phyloP scores from a whole-genome alignment of 1,284 basidiomycete species.

The Cryptococcus sp. region DNA sequence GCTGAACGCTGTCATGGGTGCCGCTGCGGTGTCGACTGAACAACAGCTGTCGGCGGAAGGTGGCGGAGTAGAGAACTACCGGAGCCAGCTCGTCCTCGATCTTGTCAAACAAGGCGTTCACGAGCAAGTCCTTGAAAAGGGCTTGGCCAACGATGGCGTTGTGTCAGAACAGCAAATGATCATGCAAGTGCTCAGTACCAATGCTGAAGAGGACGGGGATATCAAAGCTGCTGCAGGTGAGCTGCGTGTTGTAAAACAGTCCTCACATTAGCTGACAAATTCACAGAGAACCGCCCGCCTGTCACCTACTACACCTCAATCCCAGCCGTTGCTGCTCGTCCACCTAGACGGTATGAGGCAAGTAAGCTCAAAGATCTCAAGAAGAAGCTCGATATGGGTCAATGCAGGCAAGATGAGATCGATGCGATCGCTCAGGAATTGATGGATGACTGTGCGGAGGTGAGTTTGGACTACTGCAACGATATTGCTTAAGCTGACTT shows the following conservation, averaged over 20 bases:
- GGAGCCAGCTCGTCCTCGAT: slow-evolving; percentile 84
- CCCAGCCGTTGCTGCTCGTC: slow-evolving; percentile 75
- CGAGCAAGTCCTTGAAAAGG: slow-evolving; percentile 55
- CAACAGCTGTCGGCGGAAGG: slow-evolving; percentile 76
- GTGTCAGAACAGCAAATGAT: slow-evolving; percentile 93
- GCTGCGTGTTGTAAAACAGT: slow-evolving; percentile 37
- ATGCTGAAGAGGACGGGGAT: slow-evolving; percentile 75
- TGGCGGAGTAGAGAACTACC: slow-evolving; percentile 88
- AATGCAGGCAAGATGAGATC: slow-evolving; percentile 80
- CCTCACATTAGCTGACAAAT: not conserved
- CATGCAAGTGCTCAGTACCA: slow-evolving; percentile 82
- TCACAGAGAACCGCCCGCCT: slow-evolving; percentile 36
- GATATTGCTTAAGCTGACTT: no score
- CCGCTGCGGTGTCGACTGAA: slow-evolving; percentile 81
- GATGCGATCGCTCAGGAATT: slow-evolving; percentile 88
- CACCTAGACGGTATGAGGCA: slow-evolving; percentile 84
- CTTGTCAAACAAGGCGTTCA: slow-evolving; percentile 85
- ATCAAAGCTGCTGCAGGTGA: slow-evolving; percentile 78
- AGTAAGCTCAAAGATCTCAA: slow-evolving; percentile 89
- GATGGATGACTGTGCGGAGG: slow-evolving; percentile 65
- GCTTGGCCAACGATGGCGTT: slow-evolving; percentile 57
- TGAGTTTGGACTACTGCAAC: slow-evolving; percentile 20
- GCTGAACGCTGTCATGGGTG: slow-evolving; percentile 66
- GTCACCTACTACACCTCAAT: slow-evolving; percentile 86
- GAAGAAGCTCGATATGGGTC: slow-evolving; percentile 81